These are phyloP conservation scores for Arachnopeziza araneosa DNA, from an alignment of 2,329 filamentous ascomycete genomes.

Conservation along the genomic window DNA sequence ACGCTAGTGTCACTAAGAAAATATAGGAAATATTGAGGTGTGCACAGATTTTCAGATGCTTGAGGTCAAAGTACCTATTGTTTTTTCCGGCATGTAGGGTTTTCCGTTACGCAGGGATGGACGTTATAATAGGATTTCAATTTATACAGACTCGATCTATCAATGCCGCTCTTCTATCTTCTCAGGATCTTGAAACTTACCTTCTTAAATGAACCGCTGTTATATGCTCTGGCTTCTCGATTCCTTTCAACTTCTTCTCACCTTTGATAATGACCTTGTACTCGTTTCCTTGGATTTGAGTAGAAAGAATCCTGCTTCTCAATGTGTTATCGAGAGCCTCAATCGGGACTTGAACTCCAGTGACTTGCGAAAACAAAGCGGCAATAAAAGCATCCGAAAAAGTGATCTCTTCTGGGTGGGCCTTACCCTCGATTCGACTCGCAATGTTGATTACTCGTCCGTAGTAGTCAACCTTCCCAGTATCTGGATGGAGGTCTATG, in stretches of 20 bases:
- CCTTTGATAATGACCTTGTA: neutral
- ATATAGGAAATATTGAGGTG: too few relatives aligned
- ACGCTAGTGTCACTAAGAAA: too few relatives aligned
- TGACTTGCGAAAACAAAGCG: neutral
- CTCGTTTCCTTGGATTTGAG: neutral
- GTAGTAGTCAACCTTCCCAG: conserved; percentile 6
- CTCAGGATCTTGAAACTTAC: neutral
- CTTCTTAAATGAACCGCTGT: neutral
- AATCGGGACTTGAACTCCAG: neutral
- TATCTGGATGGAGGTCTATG: neutral
- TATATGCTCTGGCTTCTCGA: neutral
- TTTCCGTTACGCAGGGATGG: too few relatives aligned
- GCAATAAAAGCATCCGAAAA: conserved; percentile 9
- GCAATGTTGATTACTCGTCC: conserved; percentile 4
- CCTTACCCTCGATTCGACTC: conserved; percentile 3
- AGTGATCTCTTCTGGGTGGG: conserved; percentile 4
- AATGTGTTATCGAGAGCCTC: neutral
- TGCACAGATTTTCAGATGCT: too few relatives aligned
- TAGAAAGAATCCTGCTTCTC: neutral
- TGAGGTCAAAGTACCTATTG: too few relatives aligned
- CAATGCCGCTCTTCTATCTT: too few relatives aligned
- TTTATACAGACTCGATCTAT: too few relatives aligned
- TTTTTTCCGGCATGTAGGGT: too few relatives aligned
- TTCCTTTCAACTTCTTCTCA: neutral
- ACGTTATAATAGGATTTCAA: too few relatives aligned